Conservation (phyloP, 208 protist species). For the Zelonia costaricensis region DNA sequence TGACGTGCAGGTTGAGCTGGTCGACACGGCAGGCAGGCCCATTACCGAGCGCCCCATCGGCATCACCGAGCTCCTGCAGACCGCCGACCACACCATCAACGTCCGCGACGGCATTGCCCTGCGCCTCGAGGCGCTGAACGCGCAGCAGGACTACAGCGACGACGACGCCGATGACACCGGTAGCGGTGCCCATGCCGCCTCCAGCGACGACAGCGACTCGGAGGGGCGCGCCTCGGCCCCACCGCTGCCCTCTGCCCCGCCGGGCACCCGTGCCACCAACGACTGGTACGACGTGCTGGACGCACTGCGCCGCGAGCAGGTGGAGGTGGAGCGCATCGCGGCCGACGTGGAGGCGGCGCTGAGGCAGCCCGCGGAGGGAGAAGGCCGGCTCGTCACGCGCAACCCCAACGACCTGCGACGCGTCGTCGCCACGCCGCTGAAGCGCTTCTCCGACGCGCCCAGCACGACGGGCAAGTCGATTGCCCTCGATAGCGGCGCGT, state of each 20-base stretch:
- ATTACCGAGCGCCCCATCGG: slow-evolving; percentile 61
- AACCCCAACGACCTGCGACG: slow-evolving; percentile 1
- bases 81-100: slow-evolving; percentile 44
- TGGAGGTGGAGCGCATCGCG: slow-evolving; percentile 17
- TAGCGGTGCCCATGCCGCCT: slow-evolving; percentile 11
- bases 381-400: slow-evolving; percentile 21
- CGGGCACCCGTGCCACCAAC: slow-evolving; percentile 25
- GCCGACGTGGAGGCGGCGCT: slow-evolving; percentile 2
- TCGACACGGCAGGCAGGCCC: slow-evolving; percentile 48
- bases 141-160: slow-evolving; percentile 36
- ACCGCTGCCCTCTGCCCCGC: slow-evolving; percentile 8
- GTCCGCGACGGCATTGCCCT: slow-evolving; percentile 67
- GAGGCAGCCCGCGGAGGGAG: slow-evolving; percentile 5
- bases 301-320: slow-evolving; percentile 47
- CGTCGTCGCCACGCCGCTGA: slow-evolving; percentile 36
- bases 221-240: not conserved
- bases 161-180: slow-evolving; percentile 41
- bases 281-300: slow-evolving; percentile 72
- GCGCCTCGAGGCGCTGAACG: slow-evolving; percentile 68
- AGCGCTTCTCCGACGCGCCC: slow-evolving; percentile 21
- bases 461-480: slow-evolving; percentile 15
- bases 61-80: slow-evolving; percentile 68
- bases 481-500: not conserved
- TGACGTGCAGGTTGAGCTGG: slow-evolving; percentile 70
- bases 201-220: slow-evolving; percentile 1